phyloP scores from a whole-genome alignment of 192 early-diverging fungal species.

The Dimargaris cristalligena region DNA sequence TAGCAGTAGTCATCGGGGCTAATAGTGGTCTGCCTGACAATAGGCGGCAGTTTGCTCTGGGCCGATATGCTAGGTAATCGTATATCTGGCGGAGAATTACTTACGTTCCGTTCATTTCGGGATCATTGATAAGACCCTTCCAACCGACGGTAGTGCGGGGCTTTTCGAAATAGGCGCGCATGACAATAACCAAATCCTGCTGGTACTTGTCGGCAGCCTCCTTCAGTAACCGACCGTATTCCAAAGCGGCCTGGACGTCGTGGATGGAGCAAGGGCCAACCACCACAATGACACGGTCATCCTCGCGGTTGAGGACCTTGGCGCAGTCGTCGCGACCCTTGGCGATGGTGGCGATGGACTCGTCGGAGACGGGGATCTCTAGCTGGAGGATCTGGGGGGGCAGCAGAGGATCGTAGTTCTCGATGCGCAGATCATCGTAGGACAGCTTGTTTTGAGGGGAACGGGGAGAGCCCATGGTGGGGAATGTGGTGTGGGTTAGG shows the following conservation, averaged over 20 bases:
- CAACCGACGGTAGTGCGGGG: slow-evolving; percentile 89
- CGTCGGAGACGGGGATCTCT: slow-evolving; percentile 49
- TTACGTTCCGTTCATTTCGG: slow-evolving; percentile 44
- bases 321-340: slow-evolving; percentile 42
- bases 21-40: too few species aligned
- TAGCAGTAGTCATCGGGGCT: too few species aligned
- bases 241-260: slow-evolving; percentile 67
- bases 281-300: slow-evolving; percentile 78
- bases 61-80: too few species aligned
- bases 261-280: slow-evolving; percentile 97
- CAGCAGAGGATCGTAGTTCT: slow-evolving; percentile 79
- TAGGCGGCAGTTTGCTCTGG: too few species aligned
- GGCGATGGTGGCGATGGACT: slow-evolving; percentile 26
- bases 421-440: slow-evolving; percentile 70
- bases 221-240: slow-evolving; percentile 57
- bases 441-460: too few species aligned
- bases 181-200: slow-evolving; percentile 72
- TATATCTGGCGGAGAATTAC: too few species aligned
- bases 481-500: too few species aligned
- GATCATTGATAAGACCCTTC: slow-evolving; percentile 76
- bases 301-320: slow-evolving; percentile 55
- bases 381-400: slow-evolving; percentile 79
- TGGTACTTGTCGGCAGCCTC: slow-evolving; percentile 39
- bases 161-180: slow-evolving; percentile 98
- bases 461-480: too few species aligned